These are phyloP conservation scores for Citeromyces nyonsensis DNA, from an alignment of 805 yeast species.

Conservation along the genomic window DNA sequence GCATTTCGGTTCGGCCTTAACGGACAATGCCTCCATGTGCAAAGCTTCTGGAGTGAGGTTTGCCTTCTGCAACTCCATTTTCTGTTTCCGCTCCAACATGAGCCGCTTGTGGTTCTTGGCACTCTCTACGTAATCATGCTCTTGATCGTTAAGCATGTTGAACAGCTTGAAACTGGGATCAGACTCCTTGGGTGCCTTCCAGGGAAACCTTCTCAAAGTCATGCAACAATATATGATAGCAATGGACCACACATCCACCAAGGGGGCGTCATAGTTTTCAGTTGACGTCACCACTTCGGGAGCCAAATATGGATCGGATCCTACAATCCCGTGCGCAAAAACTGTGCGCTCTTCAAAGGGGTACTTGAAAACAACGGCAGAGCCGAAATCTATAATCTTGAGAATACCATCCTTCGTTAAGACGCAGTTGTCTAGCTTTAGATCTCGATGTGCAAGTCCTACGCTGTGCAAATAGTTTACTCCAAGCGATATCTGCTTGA, in stretches of 20 bases:
- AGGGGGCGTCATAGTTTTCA: constrained; percentile 56
- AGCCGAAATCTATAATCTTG: constrained; percentile 72
- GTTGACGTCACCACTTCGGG: constrained; percentile 54
- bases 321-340: constrained; percentile 63
- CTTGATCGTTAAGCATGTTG: constrained; percentile 52
- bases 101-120: constrained; percentile 59
- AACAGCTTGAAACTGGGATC: constrained; percentile 62
- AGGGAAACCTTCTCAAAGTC: constrained; percentile 74
- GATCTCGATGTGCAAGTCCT: constrained; percentile 75
- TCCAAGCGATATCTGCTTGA: constrained; percentile 61
- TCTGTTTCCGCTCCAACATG: constrained; percentile 41
- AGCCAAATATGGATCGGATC: constrained; percentile 77
- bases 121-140: constrained; percentile 61
- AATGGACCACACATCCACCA: constrained; percentile 73
- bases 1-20: constrained; percentile 1
- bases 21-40: constrained; percentile 4
- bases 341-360: constrained; percentile 50
- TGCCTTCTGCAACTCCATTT: constrained; percentile 16
- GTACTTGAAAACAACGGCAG: constrained; percentile 69
- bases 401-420: constrained; percentile 59
- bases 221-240: constrained; percentile 80
- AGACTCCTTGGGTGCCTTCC: constrained; percentile 63
- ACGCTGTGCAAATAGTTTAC: constrained; percentile 59
- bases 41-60: neutral
- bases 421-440: constrained; percentile 74